phyloP scores from a whole-genome alignment of 2,329 filamentous ascomycete genomes.

The Lasiodiplodia theobromae region DNA sequence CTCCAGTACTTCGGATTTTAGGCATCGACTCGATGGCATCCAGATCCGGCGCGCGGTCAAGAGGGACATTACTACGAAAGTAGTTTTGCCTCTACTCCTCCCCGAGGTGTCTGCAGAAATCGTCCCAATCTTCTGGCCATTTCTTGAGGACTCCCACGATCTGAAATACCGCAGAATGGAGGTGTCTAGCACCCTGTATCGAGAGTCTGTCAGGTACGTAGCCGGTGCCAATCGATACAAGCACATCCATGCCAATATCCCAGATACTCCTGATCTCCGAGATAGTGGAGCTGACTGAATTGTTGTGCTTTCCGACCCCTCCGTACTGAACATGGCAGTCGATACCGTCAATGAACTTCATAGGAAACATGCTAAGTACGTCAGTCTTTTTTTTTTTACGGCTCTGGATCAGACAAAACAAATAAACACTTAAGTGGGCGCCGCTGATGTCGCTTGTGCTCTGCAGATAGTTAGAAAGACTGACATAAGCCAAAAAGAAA shows the following conservation, averaged over 20 bases:
- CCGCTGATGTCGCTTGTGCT: conserved; percentile 1
- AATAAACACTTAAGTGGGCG: background rate
- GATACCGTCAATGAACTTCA: conserved; percentile 5
- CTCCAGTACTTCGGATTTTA: background rate
- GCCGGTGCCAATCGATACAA: background rate
- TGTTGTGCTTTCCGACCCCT: conserved; percentile 1
- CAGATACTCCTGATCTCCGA: conserved; percentile 3
- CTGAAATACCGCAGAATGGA: background rate
- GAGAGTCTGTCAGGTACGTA: conserved; percentile 1
- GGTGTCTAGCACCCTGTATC: conserved; percentile 1
- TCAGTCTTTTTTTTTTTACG: background rate
- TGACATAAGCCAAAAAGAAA: background rate
- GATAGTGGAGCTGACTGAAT: background rate
- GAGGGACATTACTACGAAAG: conserved; percentile 1
- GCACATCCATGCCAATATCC: conserved; percentile 7
- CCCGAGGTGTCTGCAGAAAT: conserved; percentile 6
- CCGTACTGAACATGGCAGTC: conserved; percentile 1
- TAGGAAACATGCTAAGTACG: background rate
- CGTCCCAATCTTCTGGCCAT: conserved; percentile 1
- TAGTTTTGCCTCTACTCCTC: background rate
- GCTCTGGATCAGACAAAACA: background rate
- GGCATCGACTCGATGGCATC: background rate
- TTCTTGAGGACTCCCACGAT: background rate
- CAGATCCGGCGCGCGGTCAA: background rate
- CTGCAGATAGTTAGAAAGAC: background rate